These are phyloP conservation scores for Jimgerdemannia lactiflua DNA, from an alignment of 192 early-diverging fungal species.

Conservation along the genomic window DNA sequence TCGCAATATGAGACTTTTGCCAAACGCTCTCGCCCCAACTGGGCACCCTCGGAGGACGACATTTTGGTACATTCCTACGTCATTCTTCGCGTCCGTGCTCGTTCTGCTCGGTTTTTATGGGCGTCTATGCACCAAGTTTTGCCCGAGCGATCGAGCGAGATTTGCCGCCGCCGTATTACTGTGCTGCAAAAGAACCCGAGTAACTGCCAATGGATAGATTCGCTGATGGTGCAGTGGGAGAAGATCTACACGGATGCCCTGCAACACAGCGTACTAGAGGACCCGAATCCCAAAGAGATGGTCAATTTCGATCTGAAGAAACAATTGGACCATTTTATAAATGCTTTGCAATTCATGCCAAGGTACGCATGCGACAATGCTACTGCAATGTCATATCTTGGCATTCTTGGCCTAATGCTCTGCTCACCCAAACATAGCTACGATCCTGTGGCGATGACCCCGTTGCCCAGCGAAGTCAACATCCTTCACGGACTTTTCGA, in stretches of 20 bases:
- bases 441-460: conserved; percentile 1
- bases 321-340: conserved; percentile 17
- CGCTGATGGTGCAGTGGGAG: conserved; percentile 8
- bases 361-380: too few species aligned
- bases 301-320: conserved; percentile 12
- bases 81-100: conserved; percentile 15
- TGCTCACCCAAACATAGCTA: too few species aligned
- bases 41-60: conserved; percentile 17
- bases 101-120: conserved; percentile 18
- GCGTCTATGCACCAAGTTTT: conserved; percentile 14
- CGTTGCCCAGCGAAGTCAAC: conserved; percentile 8
- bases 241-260: conserved; percentile 14
- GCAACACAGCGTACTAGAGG: conserved; percentile 9
- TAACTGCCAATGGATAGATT: conserved; percentile 2
- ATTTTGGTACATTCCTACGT: conserved; percentile 14
- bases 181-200: conserved; percentile 10
- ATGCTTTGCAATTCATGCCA: background rate
- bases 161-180: conserved; percentile 19
- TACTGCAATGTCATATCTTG: too few species aligned
- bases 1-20: conserved; percentile 17
- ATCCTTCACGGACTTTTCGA: conserved; percentile 6
- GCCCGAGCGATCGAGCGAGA: conserved; percentile 17
- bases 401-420: too few species aligned
- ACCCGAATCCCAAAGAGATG: conserved; percentile 14
- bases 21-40: conserved; percentile 11